Conservation (phyloP, 2,329 filamentous ascomycete species). For the Aspergillus arachidicola region DNA sequence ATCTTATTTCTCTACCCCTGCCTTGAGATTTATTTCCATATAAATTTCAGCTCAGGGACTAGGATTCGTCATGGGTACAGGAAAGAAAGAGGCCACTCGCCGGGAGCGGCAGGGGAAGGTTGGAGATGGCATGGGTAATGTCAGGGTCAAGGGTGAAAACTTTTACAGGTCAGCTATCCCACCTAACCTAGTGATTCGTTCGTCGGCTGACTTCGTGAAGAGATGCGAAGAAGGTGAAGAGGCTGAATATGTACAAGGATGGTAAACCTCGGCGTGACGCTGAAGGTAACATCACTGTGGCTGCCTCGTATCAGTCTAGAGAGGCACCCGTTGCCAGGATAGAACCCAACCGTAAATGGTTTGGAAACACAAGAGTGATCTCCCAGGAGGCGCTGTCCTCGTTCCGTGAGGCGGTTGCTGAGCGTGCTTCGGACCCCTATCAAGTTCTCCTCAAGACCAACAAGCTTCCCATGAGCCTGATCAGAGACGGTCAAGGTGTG, state of each 20-base stretch:
- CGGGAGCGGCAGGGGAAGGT: slow-evolving; percentile 83
- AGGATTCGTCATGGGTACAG: slow-evolving; percentile 70
- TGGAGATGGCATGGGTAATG: slow-evolving; percentile 85
- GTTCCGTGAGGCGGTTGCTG: slow-evolving; percentile 89
- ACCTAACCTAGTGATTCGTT: neutral
- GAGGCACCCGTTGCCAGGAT: slow-evolving; percentile 82
- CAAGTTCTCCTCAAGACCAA: slow-evolving; percentile 94
- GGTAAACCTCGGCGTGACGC: slow-evolving; percentile 81
- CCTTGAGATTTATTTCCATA: slow-evolving; percentile 33
- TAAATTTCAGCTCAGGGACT: slow-evolving; percentile 24
- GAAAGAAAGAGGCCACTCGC: slow-evolving; percentile 87
- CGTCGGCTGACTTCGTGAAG: slow-evolving; percentile 34
- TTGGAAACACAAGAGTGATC: slow-evolving; percentile 89
- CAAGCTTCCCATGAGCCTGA: slow-evolving; percentile 94
- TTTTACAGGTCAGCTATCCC: slow-evolving; percentile 77
- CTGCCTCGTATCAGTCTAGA: slow-evolving; percentile 79
- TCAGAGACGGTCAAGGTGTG: slow-evolving; percentile 73
- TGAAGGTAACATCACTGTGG: slow-evolving; percentile 79
- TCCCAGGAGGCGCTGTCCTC: slow-evolving; percentile 83
- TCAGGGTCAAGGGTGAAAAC: slow-evolving; percentile 94
- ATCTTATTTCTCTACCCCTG: slow-evolving; percentile 28
- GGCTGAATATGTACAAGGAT: slow-evolving; percentile 87
- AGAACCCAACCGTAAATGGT: slow-evolving; percentile 97
- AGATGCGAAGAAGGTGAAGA: slow-evolving; percentile 83
- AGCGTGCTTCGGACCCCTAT: slow-evolving; percentile 87